Evolutionary conservation across 192 early-diverging fungal genomes (phyloP), one percentile per base, ranked within the genome.

Genomic region (Mortierella claussenii): DNA sequence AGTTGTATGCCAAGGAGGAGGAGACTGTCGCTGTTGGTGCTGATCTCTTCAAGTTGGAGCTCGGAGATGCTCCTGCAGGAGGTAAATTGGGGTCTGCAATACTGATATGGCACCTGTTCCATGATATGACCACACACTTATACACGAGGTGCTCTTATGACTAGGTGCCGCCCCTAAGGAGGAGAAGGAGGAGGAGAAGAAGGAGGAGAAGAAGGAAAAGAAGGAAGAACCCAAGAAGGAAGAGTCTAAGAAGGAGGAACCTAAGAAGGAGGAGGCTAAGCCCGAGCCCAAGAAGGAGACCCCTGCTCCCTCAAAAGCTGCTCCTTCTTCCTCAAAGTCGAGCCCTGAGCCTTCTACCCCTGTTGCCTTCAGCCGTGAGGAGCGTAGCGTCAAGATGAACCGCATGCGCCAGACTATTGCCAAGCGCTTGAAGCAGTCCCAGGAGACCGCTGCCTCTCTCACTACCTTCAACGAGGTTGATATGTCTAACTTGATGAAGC

Each of bases 401-500:
- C 92, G 96, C 61, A 99, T 99, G 97, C 93, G 97, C 32, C 80
- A 91, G 79, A 90, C 90, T 55, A 99, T 99, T 57, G 86, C 97
- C 45, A 91, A 92, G 82, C 92, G 95, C 49, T 82, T 99, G 79
- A 99, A 99, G 91, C 91, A 96, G 80, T 94, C 96, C 48, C 97
- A 99, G 86, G 90, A 96, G 81, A 94, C 88, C 46, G 97, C 97
- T 11, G 97, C 97, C 28, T 92, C 96, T 48, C 87, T 99, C 65
- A 99, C 97, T 21, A 99, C 97, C 34, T 99, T 99, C 84, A 99
- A 99, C 85, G 97, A 99, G 86, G 89, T 99, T 32, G 97, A 99
- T 80, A 99, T 99, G 97, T 92, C 89, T 79, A 93, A 92, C 82
- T 79, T 99, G 46, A 96, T 99, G 57, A 88, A 93, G 24, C 83